These are phyloP conservation scores for Sonneratia alba DNA, from an alignment of 345 rosid genomes.

Conservation along the genomic window DNA sequence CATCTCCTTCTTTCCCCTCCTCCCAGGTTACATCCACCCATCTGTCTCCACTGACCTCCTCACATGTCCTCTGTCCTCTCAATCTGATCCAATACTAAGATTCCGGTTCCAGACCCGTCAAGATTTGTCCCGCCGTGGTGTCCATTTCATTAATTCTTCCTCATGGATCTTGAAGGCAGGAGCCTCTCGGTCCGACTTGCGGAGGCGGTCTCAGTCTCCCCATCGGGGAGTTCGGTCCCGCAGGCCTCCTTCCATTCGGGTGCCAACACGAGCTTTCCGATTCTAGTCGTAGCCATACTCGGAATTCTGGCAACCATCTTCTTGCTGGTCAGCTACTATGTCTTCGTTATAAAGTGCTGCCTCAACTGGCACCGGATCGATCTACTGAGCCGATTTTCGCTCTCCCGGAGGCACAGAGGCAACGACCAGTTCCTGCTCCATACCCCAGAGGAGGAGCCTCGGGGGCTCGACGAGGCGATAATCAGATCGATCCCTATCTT, in stretches of 20 bases:
- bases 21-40: background rate
- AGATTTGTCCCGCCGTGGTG: background rate
- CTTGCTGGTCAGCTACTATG: slow-evolving; percentile 73
- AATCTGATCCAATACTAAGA: background rate
- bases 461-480: slow-evolving; percentile 72
- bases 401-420: slow-evolving; percentile 35
- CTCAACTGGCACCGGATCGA: slow-evolving; percentile 75
- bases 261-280: slow-evolving; percentile 46
- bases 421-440: slow-evolving; percentile 36
- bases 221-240: slow-evolving; percentile 5
- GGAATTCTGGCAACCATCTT: slow-evolving; percentile 81
- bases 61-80: background rate
- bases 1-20: background rate
- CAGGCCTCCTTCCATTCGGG: slow-evolving; percentile 21
- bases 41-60: background rate
- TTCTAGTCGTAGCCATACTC: slow-evolving; percentile 61
- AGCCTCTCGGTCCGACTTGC: background rate
- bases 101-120: background rate
- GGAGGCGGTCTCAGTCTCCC: background rate
- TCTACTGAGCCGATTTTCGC: slow-evolving; percentile 43
- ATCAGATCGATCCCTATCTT: slow-evolving; percentile 77
- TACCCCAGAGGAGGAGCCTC: slow-evolving; percentile 27
- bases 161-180: background rate
- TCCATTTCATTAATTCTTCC: background rate
- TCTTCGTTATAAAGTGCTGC: slow-evolving; percentile 84